A percentile compares a stretch with the other conserved stretches of the same genome.
Conservation (phyloP, 768 basidiomycete species). For the Termitomyces bulborhizus region DNA sequence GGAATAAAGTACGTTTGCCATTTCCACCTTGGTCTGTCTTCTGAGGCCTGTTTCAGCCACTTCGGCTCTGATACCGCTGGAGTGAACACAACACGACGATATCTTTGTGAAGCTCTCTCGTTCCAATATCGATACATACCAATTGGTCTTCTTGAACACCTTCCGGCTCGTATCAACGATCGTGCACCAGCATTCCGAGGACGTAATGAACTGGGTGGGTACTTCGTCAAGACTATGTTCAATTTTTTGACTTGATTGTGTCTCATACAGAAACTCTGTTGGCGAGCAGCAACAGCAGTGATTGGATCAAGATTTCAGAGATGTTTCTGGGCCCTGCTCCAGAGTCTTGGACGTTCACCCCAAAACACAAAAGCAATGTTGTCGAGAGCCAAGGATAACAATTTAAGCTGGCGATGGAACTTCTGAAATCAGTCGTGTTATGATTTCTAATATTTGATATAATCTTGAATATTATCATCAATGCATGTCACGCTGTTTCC, state of each 20-base stretch:
- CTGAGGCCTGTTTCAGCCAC: constrained; percentile 37
- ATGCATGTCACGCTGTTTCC: no score
- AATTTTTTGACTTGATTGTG: background rate
- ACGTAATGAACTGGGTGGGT: constrained; percentile 79
- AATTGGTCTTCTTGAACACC: constrained; percentile 79
- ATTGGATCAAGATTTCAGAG: constrained; percentile 92
- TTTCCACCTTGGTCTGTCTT: background rate
- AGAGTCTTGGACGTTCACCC: constrained; percentile 77
- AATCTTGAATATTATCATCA: no score
- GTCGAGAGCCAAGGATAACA: constrained; percentile 48
- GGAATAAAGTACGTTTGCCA: constrained; percentile 58
- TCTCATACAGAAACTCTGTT: constrained; percentile 68
- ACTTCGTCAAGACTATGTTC: background rate
- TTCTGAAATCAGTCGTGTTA: background rate
- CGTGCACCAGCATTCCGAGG: constrained; percentile 85
- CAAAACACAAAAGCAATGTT: constrained; percentile 93
- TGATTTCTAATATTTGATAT: no score
- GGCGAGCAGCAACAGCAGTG: constrained; percentile 68
- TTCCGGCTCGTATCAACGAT: constrained; percentile 85
- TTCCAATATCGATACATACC: constrained; percentile 97
- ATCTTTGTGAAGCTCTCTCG: constrained; percentile 90
- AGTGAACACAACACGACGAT: constrained; percentile 86
- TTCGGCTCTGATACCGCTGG: constrained; percentile 87
- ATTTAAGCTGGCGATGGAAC: background rate
- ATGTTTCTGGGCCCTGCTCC: constrained; percentile 92